Base-by-base conservation (phyloP, 345 rosid genomes). In the Lagerstroemia speciosa region DNA sequence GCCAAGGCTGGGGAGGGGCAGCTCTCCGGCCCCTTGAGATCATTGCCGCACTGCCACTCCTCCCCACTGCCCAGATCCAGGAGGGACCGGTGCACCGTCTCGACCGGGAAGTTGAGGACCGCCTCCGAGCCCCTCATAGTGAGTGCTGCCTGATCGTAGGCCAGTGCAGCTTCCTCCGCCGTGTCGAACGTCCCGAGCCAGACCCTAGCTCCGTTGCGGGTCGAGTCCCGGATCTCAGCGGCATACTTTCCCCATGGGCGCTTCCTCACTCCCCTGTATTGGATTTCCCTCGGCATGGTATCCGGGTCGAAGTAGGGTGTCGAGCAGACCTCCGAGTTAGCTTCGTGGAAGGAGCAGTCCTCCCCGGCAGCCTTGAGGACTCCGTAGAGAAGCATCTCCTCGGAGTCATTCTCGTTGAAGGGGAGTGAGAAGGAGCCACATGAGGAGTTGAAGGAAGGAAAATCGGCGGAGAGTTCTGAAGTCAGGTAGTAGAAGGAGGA, bases 191-290 rank as follows among this genome's bases (percentile, higher is more conserved):
- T 87, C 64, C 92, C 92, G 3, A 87, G 34, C 89, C 92, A 87
- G 20, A 87, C 92, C 38, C 92, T 62, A 32, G 77, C 85, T 0
- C 89, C 87, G 14, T 83, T 83, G 70, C 89, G 80, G 0, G 92
- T 87, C 8, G 92, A 87, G 53, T 87, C 92, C 57, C 92, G 71
- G 57, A 87, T 87, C 75, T 87, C 92, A 0, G 92, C 92, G 0
- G 92, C 92, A 29, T 69, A 87, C 64, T 87, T 87, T 1, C 87
- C 92, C 92, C 89, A 87, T 0, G 92, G 89, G 64, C 92, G 75
- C 77, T 64, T 65, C 78, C 92, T 72, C 2, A 87, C 92, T 1
- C 92, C 89, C 57, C 92, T 70, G 50, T 78, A 87, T 4, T 82
- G 65, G 16, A 76, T 38, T 69, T 79, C 83, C 32, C 62, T 72